Evolutionary conservation across 176 grass and related monocot genomes (phyloP), one percentile per base, ranked within the genome.

Genomic region (Avena atlantica): DNA sequence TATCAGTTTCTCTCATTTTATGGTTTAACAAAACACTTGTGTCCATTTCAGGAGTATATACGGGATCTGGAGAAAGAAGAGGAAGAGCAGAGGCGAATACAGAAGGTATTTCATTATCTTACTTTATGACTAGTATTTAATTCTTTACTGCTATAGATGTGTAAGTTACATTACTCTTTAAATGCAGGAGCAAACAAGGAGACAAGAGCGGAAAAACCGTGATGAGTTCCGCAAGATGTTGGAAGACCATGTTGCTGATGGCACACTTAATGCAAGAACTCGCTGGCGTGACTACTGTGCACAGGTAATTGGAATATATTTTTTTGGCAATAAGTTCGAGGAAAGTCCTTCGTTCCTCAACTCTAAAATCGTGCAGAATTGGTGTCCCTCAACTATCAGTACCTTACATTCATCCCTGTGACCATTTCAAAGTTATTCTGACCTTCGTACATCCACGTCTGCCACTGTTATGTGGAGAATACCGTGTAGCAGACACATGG

Each of bases 221-320:
- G 97, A 99, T 76, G 92, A 81, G 25, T 96, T 92, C 62, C 92
- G 94, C 44, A 96, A 94, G 74, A 90, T 99, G 89, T 84, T 99
- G 92, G 92, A 94, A 88, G 94, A 90, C 75, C 94, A 99, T 87
- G 84, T 89, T 58, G 76, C 90, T 87, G 69, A 88, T 74, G 92
- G 94, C 58, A 82, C 87, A 81, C 85, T 99, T 88, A 92, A 86
- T 48, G 92, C 97, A 91, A 96, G 85, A 93, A 99, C 94, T 79
- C 89, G 90, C 17, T 99, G 97, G 97, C 94, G 89, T 73, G 92
- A 94, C 80, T 99, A 99, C 75, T 93, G 87, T 82, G 50, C 78
- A 66, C 92, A 94, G 89, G 97, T 99, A 87, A 57, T 55, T 82
- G 49, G 68, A 78, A 75, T 81, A 25, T 17, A 31, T 20, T 27